A percentile compares a stretch with the other conserved stretches of the same genome.
Evolutionary conservation across 345 rosid species (phyloP).

Genomic region (Aethionema arabicum): DNA sequence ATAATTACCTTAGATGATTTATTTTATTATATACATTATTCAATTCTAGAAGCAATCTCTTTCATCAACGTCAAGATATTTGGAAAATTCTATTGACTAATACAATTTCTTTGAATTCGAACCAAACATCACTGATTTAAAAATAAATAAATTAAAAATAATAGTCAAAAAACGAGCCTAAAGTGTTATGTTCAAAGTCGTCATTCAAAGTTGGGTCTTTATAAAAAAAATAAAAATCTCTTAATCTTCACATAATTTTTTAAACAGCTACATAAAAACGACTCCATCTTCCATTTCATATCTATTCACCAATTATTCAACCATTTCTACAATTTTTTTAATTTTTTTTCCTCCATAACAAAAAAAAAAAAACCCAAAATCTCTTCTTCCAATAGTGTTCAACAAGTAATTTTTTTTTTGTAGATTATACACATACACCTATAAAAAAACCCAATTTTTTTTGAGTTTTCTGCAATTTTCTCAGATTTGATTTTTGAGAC

Average conservation of each 20-base stretch:
- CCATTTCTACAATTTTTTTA: conserved; percentile 27
- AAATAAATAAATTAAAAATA: conserved; percentile 6
- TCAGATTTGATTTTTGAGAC: conserved; percentile 12
- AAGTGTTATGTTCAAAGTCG: conserved; percentile 36
- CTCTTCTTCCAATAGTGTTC: conserved; percentile 23
- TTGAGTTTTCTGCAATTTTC: background rate
- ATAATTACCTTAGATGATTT: background rate
- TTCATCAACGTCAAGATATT: conserved; percentile 1
- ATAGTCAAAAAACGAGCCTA: conserved; percentile 28
- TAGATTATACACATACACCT: conserved; percentile 20
- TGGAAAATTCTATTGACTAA: conserved; percentile 9
- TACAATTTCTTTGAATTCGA: conserved; percentile 22
- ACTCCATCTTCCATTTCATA: conserved; percentile 24
- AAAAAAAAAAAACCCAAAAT: background rate
- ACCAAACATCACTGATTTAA: conserved; percentile 17
- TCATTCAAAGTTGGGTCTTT: conserved; percentile 38
- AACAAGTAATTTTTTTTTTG: conserved; percentile 27
- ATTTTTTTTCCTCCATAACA: conserved; percentile 24
- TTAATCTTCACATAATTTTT: conserved; percentile 25
- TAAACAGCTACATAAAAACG: background rate
- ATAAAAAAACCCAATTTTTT: background rate
- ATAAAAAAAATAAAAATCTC: background rate
- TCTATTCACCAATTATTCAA: conserved; percentile 11
- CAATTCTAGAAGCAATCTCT: conserved; percentile 23
- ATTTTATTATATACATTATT: background rate